Base-by-base conservation (phyloP, 345 rosid species). In the Populus ilicifolia region DNA sequence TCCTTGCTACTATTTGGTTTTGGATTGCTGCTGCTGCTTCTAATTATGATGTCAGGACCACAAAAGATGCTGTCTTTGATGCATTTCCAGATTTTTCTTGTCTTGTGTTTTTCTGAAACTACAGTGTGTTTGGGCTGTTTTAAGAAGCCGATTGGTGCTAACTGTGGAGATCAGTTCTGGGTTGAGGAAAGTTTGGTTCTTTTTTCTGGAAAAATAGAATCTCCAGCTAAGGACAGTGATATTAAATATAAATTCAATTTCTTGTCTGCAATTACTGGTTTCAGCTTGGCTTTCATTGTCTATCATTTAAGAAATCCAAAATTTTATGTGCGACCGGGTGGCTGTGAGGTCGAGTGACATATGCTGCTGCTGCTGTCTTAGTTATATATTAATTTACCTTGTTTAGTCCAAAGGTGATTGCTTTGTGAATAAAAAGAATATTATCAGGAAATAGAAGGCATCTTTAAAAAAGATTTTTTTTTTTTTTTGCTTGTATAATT, bases 81-180 rank as follows among this genome's bases (percentile, higher is more conserved):
- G 56, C 77, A 72, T 78, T 67, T 78, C 43, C 67, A 71, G 71
- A 71, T 71, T 65, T 33, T 48, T 14, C 50, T n/a, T 50, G 41
- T 23, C 63, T 71, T 56, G 29, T 64, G 11, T 36, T 2, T 12
- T 61, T 39, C 12, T 8, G 1, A 30, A 20, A 18, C 6, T 21
- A 12, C 8, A 29, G 16, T 23, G 13, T 23, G 64, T 72, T 36
- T 71, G 27, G 29, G 20, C 67, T 56, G 75, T 18, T 72, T 5
- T 71, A 44, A 23, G 33, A 36, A 14, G 56, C 65, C 38, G 39
- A 63, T 65, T 64, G 66, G 46, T 36, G 69, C 30, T 7, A 2
- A 64, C 74, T 71, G 52, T 7, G 62, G 30, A 36, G 39, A 70
- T 77, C 63, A 71, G 75, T 65, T 72, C 29, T 78, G 70, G 71